phyloP scores from a whole-genome alignment of 371 early-diverging fungal species.

The Chytridium lagenaria region DNA sequence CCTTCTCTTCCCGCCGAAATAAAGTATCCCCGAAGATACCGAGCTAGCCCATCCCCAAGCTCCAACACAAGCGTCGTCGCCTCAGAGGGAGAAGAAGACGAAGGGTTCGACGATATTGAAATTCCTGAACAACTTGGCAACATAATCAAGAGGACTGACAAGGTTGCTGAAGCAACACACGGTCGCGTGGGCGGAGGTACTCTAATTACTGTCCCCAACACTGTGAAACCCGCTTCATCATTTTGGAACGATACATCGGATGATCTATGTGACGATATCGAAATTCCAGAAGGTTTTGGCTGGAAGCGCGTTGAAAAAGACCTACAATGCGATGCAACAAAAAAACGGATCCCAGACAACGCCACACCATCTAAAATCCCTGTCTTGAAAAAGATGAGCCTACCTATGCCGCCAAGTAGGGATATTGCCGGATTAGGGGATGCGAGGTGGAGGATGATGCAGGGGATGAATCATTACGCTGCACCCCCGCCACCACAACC shows the following conservation, averaged over 20 bases:
- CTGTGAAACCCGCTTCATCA: not conserved
- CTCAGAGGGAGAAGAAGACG: slow-evolving; percentile 48
- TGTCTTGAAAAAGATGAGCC: not conserved
- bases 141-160: not conserved
- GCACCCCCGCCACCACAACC: not conserved
- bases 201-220: not conserved
- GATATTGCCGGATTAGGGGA: not conserved
- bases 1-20: not conserved
- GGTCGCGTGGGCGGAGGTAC: not conserved
- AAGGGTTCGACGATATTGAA: slow-evolving; percentile 55
- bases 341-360: too few species aligned
- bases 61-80: slow-evolving; percentile 48
- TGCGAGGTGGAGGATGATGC: not conserved
- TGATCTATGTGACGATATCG: not conserved
- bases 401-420: not conserved
- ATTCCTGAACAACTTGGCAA: slow-evolving; percentile 37
- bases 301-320: slow-evolving; percentile 17
- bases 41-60: slow-evolving; percentile 46
- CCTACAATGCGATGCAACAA: too few species aligned
- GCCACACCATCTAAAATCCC: slow-evolving; percentile 5
- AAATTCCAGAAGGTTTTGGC: slow-evolving; percentile 34
- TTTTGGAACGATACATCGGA: slow-evolving; percentile 4
- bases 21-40: not conserved
- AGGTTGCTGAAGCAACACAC: not conserved
- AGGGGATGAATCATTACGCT: not conserved